Evolutionary conservation across 2,329 filamentous ascomycete species (phyloP), one percentile per base, ranked within the genome.

Genomic region (Pseudopithomyces maydicus): DNA sequence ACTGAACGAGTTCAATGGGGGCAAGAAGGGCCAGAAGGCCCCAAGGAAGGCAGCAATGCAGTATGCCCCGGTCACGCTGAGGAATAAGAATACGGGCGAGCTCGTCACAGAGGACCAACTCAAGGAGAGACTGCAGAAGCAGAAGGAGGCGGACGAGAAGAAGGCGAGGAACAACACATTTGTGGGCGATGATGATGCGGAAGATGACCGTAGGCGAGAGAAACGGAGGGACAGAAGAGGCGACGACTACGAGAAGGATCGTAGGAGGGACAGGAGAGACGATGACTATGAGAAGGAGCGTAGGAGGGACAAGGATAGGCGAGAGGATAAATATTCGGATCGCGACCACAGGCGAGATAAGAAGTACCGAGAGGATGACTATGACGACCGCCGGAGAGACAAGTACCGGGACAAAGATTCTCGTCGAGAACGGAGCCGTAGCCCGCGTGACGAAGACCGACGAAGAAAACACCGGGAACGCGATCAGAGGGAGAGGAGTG

Each of bases 1-100:
- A 65, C 78, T 96, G 17, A 91, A 90, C 1, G 88, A 86, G 1
- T 96, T 91, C 91, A 79, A 80, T 52, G 81, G 81, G 56, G 48
- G 51, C 6, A 83, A 81, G 59, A 75, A 81, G 51, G n/a, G 17
- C 20, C 43, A 45, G 6, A 77, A 67, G 51, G n/a, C 10, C 8
- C 43, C 29, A 5, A 77, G 66, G 68, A 82, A 70, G 36, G 72
- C 68, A 1, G 75, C 80, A 43, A 79, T 81, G 48, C 78, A 84
- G 6, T 89, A 88, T 69, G 86, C 84, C 62, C 87, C 87, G 0
- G 79, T 90, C 2, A 75, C 86, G 52, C 77, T 89, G 74, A 78
- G 80, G 54, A 87, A 88, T 69, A 86, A 84, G 65, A 79, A 79
- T 59, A 89, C 87, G 0, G 87, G 87, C 12, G 84, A 88, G 74